Conservation (phyloP, 2,329 filamentous ascomycete species). For the Verticillium nubilum region DNA sequence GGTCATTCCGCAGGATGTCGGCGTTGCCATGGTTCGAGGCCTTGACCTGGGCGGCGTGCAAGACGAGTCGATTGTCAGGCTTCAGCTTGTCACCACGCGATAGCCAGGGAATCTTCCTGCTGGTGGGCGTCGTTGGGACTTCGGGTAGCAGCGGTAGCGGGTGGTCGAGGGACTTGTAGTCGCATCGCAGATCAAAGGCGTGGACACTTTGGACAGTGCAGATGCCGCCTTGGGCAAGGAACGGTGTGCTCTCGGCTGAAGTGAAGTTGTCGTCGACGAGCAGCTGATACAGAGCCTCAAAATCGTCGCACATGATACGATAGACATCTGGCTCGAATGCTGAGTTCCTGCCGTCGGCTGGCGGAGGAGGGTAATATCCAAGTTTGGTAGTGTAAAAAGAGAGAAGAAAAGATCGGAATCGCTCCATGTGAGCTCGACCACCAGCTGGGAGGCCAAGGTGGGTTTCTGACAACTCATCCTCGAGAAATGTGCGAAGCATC, state of each 20-base stretch:
- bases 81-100: constrained; percentile 33
- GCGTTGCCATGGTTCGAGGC: constrained; percentile 40
- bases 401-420: constrained; percentile 65
- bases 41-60: constrained; percentile 46
- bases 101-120: constrained; percentile 31
- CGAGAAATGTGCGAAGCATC: constrained; percentile 62
- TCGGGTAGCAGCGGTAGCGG: constrained; percentile 64
- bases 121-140: constrained; percentile 18
- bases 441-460: constrained; percentile 58
- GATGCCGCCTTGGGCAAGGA: constrained; percentile 58
- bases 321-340: constrained; percentile 55
- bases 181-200: constrained; percentile 58
- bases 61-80: constrained; percentile 41
- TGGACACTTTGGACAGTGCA: constrained; percentile 64
- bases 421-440: constrained; percentile 62
- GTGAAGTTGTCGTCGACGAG: constrained; percentile 59
- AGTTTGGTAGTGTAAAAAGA: constrained; percentile 61
- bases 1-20: constrained; percentile 36
- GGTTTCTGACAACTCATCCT: constrained; percentile 62
- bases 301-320: constrained; percentile 60
- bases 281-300: constrained; percentile 64
- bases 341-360: constrained; percentile 30
- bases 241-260: constrained; percentile 41
- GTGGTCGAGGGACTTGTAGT: constrained; percentile 54
- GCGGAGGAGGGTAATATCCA: constrained; percentile 65